A percentile compares a stretch with the other conserved stretches of the same genome.
Evolutionary conservation across 148 eudicot genomes (phyloP).

Genomic region (Fagopyrum homotropicum): DNA sequence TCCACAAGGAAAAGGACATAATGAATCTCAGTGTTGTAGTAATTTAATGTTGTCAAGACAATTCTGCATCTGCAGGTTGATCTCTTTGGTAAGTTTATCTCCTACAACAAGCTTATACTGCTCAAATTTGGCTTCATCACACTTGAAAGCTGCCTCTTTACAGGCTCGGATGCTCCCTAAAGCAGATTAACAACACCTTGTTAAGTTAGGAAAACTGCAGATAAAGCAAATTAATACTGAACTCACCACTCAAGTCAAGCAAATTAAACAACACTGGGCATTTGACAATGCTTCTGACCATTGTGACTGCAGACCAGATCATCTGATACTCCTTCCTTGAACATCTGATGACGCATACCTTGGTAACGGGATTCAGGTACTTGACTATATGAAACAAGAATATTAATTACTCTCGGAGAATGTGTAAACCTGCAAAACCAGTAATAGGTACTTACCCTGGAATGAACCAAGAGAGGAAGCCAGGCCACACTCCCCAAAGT

Average conservation of each 20-base stretch:
- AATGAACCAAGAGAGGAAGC: slow-evolving; percentile 73
- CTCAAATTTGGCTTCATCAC: slow-evolving; percentile 78
- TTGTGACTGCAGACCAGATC: slow-evolving; percentile 76
- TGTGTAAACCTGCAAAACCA: not conserved
- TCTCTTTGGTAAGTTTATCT: slow-evolving; percentile 36
- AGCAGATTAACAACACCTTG: not conserved
- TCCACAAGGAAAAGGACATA: no score
- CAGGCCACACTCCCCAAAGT: slow-evolving; percentile 92
- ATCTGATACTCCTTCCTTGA: slow-evolving; percentile 85
- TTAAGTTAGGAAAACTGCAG: not conserved
- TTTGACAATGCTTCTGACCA: slow-evolving; percentile 63
- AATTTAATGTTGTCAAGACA: slow-evolving; percentile 16
- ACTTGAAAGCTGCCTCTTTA: slow-evolving; percentile 67
- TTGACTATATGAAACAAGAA: slow-evolving; percentile 40
- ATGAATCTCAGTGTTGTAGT: slow-evolving; percentile 6
- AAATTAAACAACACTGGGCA: slow-evolving; percentile 74
- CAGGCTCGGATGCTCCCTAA: slow-evolving; percentile 79
- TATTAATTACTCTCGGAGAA: no score
- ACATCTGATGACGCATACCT: slow-evolving; percentile 64
- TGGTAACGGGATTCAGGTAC: slow-evolving; percentile 86
- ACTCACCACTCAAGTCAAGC: slow-evolving; percentile 86
- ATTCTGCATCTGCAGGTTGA: slow-evolving; percentile 59
- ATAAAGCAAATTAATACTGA: not conserved
- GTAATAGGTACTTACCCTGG: slow-evolving; percentile 38
- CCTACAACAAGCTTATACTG: slow-evolving; percentile 61